Evolutionary conservation across 345 rosid genomes (phyloP).

Genomic region (Sonneratia alba): DNA sequence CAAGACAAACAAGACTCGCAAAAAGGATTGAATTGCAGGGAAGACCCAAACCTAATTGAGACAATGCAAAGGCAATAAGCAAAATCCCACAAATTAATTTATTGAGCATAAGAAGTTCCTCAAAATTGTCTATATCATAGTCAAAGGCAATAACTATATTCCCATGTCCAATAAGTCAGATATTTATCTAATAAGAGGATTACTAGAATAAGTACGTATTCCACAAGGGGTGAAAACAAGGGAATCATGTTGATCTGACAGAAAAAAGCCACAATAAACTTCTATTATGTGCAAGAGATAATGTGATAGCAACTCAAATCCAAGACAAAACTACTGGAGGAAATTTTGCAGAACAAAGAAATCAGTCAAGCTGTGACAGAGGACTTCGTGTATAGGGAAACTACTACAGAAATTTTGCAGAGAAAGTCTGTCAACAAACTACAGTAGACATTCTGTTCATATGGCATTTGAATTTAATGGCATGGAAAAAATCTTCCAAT

Average conservation of each 20-base stretch:
- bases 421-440: background rate
- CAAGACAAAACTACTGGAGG: background rate
- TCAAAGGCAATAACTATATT: background rate
- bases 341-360: background rate
- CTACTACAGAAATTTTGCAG: no score
- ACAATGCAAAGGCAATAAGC: background rate
- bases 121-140: background rate
- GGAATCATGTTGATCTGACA: background rate
- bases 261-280: background rate
- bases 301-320: background rate
- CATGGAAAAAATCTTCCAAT: background rate
- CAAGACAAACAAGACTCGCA: background rate
- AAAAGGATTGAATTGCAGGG: background rate
- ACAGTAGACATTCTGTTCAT: background rate
- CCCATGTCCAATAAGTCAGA: background rate
- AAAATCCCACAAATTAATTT: background rate
- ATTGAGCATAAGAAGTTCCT: background rate
- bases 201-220: background rate
- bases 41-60: background rate
- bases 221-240: background rate
- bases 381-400: background rate
- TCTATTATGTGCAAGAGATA: background rate
- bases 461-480: background rate
- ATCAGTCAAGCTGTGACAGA: background rate
- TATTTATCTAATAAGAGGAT: background rate